These are phyloP conservation scores for Penicillium sp. DNA, from an alignment of 2,329 filamentous ascomycete species.

Conservation along the genomic window DNA sequence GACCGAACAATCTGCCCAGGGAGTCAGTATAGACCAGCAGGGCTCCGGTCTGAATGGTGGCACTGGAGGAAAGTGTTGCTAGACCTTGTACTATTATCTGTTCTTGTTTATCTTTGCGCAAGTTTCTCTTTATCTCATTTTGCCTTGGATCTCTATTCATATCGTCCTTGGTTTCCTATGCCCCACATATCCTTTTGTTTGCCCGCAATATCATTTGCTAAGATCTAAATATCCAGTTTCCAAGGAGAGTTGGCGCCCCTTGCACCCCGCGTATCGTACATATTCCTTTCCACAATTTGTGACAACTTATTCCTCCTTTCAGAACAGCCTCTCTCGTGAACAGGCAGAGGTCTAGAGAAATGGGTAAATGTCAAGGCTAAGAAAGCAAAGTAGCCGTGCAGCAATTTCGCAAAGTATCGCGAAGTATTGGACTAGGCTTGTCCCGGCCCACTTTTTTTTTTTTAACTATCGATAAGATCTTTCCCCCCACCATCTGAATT, in stretches of 20 bases:
- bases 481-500: conserved; percentile 2
- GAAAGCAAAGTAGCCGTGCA: too few relatives aligned
- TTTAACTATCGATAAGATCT: conserved; percentile 16
- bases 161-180: conserved; percentile 15
- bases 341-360: background rate
- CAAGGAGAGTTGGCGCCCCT: conserved; percentile 17
- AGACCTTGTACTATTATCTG: conserved; percentile 31
- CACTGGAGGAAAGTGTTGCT: conserved; percentile 73
- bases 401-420: too few relatives aligned
- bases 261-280: conserved; percentile 18
- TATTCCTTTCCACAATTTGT: conserved; percentile 23
- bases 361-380: too few relatives aligned
- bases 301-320: conserved; percentile 10
- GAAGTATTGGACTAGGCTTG: too few relatives aligned
- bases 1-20: conserved; percentile 62
- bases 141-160: conserved; percentile 3
- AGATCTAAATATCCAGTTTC: conserved; percentile 23
- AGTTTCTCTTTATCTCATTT: conserved; percentile 7
- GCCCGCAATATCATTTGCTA: conserved; percentile 23
- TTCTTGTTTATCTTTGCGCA: conserved; percentile 7
- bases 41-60: conserved; percentile 52
- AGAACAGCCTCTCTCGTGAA: background rate
- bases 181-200: conserved; percentile 16
- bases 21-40: conserved; percentile 65
- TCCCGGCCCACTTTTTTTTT: conserved; percentile 12